Percentiles rank a stretch among this genome's conserved stretches.
phyloP scores from a whole-genome alignment of 805 yeast genomes.

The Candida tallmaniae region DNA sequence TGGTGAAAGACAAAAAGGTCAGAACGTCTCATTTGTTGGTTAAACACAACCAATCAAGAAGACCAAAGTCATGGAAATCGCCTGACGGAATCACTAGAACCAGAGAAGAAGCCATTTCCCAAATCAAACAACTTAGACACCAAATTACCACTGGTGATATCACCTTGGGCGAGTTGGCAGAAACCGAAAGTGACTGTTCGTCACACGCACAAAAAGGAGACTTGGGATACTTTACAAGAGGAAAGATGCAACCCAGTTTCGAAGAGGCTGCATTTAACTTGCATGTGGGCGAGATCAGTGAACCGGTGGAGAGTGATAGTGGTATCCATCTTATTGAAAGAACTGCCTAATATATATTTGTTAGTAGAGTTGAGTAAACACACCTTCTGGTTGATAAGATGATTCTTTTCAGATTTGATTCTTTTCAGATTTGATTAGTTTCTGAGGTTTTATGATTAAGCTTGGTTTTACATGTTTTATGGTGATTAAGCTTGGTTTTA shows the following conservation, averaged over 20 bases:
- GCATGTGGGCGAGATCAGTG: slow-evolving; percentile 79
- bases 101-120: slow-evolving; percentile 78
- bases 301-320: slow-evolving; percentile 80
- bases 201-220: slow-evolving; percentile 89
- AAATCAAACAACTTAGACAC: slow-evolving; percentile 52
- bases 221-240: slow-evolving; percentile 80
- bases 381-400: too few relatives aligned
- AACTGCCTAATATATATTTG: slow-evolving; percentile 57
- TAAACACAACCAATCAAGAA: slow-evolving; percentile 77
- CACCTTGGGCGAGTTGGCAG: slow-evolving; percentile 67
- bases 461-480: too few relatives aligned
- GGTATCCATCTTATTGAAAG: slow-evolving; percentile 89
- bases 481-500: too few relatives aligned
- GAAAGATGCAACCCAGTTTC: slow-evolving; percentile 94
- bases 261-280: slow-evolving; percentile 83
- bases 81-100: slow-evolving; percentile 65
- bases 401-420: too few relatives aligned
- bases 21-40: slow-evolving; percentile 78
- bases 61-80: slow-evolving; percentile 90
- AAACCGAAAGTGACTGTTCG: slow-evolving; percentile 82
- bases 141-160: slow-evolving; percentile 60
- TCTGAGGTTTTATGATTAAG: too few relatives aligned
- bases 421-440: too few relatives aligned
- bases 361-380: too few relatives aligned
- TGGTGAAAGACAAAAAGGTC: slow-evolving; percentile 50